A percentile compares a stretch with the other conserved stretches of the same genome.
Conservation (phyloP, 768 basidiomycete genomes). For the Hemileccinum impolitum region DNA sequence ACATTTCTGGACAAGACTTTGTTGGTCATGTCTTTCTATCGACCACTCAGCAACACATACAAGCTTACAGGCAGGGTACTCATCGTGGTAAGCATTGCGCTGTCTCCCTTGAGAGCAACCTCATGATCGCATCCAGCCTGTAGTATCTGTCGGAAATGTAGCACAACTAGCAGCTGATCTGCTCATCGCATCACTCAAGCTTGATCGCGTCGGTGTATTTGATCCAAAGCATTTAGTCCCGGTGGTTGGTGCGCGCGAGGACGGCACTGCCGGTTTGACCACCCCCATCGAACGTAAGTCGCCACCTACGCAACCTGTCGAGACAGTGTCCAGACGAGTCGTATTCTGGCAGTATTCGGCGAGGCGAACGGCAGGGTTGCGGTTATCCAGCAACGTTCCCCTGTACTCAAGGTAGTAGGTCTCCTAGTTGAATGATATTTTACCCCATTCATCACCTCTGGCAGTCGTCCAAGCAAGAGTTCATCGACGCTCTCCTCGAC, state of each 20-base stretch:
- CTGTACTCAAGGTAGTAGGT: slow-evolving; percentile 71
- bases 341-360: slow-evolving; percentile 55
- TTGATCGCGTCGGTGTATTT: slow-evolving; percentile 59
- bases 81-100: slow-evolving; percentile 25
- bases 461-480: slow-evolving; percentile 67
- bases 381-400: slow-evolving; percentile 77
- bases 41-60: slow-evolving; percentile 20
- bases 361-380: slow-evolving; percentile 45
- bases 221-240: slow-evolving; percentile 64
- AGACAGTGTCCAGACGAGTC: neutral
- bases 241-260: slow-evolving; percentile 69
- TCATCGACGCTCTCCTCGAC: slow-evolving; percentile 51
- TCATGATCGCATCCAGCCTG: slow-evolving; percentile 41
- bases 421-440: neutral
- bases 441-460: slow-evolving; percentile 1
- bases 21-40: slow-evolving; percentile 30
- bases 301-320: neutral
- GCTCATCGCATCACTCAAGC: slow-evolving; percentile 60
- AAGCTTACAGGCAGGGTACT: slow-evolving; percentile 29
- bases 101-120: neutral
- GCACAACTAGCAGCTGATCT: slow-evolving; percentile 77
- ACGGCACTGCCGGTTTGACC: slow-evolving; percentile 56
- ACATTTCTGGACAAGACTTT: neutral
- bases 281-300: slow-evolving; percentile 72
- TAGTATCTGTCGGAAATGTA: slow-evolving; percentile 80